Evolutionary conservation across 306 rosid species (phyloP), one percentile per base, ranked within the genome.

Genomic region (Trifolium dubium): DNA sequence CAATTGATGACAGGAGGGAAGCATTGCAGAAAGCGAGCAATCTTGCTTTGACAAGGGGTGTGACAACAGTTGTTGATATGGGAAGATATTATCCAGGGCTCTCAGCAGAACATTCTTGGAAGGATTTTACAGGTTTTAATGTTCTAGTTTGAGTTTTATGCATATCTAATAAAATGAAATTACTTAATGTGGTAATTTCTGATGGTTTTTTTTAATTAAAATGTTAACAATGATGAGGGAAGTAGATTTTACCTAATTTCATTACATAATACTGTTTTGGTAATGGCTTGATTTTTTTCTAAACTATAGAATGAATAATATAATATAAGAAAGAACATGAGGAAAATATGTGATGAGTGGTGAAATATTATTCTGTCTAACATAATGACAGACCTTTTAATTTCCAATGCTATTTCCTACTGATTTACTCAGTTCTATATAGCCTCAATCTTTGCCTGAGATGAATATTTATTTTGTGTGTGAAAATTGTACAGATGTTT

Each of bases 11-110:
- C 64, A 81, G 98, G 77, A 89, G 96, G 80, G 97, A 90, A 68
- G 98, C 97, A 4, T 74, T 93, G 82, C 80, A 29, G 64, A 86
- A 85, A 81, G 98, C 92, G 72, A 89, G 88, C 86, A 85, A 67
- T 63, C 82, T 66, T 82, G 89, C 92, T 54, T 77, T 92, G 81
- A 51, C 64, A 71, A 87, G 83, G 75, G 98, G 96, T 49, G 93
- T 93, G 79, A 93, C 97, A 62, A 87, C 98, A 4, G 92, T 93
- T 61, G 92, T 93, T 84, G 98, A 93, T 66, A 11, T 93, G 79
- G 98, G 97, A 71, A 89, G 98, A 82, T 93, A 86, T 74, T 76
- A 67, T 51, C 92, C 97, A 7, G 97, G 92, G 76, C 60, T 34
- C 17, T 76, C 96, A 67, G 47, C 80, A 6, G 83, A 86, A 65